Conservation (phyloP, 805 yeast species). For the Yarrowia keelungensis region DNA sequence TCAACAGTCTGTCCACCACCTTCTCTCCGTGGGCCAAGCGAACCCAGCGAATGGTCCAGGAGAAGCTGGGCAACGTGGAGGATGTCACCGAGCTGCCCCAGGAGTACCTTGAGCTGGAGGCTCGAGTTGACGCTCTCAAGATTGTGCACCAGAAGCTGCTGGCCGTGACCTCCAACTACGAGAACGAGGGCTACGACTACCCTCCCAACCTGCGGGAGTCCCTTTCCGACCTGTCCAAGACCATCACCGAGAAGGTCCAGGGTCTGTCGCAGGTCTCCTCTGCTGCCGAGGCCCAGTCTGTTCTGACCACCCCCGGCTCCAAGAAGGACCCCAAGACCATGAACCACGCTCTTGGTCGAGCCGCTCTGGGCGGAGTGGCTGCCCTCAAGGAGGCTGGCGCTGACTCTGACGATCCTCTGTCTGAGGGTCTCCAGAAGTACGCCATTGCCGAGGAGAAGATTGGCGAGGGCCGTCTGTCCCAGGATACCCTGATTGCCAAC, state of each 20-base stretch:
- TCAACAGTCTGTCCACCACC: slow-evolving; percentile 50
- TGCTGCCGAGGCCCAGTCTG: slow-evolving; percentile 84
- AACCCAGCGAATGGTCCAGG: slow-evolving; percentile 80
- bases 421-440: slow-evolving; percentile 68
- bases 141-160: slow-evolving; percentile 66
- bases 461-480: slow-evolving; percentile 82
- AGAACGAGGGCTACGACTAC: slow-evolving; percentile 81
- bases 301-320: slow-evolving; percentile 61
- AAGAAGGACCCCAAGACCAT: slow-evolving; percentile 73
- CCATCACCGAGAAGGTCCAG: slow-evolving; percentile 66
- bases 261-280: slow-evolving; percentile 74
- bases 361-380: slow-evolving; percentile 61
- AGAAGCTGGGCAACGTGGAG: slow-evolving; percentile 76
- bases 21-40: slow-evolving; percentile 81
- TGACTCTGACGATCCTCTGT: slow-evolving; percentile 59
- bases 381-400: slow-evolving; percentile 49
- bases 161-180: slow-evolving; percentile 65
- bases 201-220: slow-evolving; percentile 79
- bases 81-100: slow-evolving; percentile 86
- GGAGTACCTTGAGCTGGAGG: slow-evolving; percentile 78
- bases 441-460: slow-evolving; percentile 74
- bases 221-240: slow-evolving; percentile 73
- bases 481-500: slow-evolving; percentile 73
- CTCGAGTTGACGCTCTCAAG: slow-evolving; percentile 74
- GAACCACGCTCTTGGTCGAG: slow-evolving; percentile 81